These are phyloP conservation scores for Coleophoma crateriformis DNA, from an alignment of 2,329 filamentous ascomycete species.

Conservation along the genomic window DNA sequence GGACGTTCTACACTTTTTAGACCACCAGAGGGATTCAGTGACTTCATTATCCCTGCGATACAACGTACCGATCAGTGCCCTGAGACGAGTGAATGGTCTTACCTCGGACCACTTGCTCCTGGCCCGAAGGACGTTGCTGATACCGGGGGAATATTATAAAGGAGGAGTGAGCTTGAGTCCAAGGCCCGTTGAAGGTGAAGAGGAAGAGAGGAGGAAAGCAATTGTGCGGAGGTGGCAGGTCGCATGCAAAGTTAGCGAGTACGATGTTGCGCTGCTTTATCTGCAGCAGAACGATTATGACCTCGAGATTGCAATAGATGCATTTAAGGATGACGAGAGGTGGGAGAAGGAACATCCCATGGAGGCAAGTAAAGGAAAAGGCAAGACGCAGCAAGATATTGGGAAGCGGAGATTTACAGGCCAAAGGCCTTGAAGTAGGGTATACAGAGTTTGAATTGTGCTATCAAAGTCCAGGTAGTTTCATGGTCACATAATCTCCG, in stretches of 20 bases:
- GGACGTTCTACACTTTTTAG: slow-evolving; percentile 70
- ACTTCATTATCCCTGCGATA: slow-evolving; percentile 67
- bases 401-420: slow-evolving; percentile 23
- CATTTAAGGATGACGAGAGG: slow-evolving; percentile 64
- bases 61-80: slow-evolving; percentile 54
- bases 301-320: slow-evolving; percentile 55
- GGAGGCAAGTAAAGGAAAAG: slow-evolving; percentile 38
- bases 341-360: slow-evolving; percentile 70
- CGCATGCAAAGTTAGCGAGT: slow-evolving; percentile 70
- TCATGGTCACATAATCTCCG: background rate
- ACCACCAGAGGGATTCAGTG: slow-evolving; percentile 64
- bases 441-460: background rate
- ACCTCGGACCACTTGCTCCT: slow-evolving; percentile 66
- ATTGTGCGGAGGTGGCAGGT: slow-evolving; percentile 76
- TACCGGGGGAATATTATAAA: slow-evolving; percentile 66
- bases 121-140: slow-evolving; percentile 63
- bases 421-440: slow-evolving; percentile 12
- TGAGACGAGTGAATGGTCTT: slow-evolving; percentile 65
- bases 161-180: slow-evolving; percentile 64
- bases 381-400: slow-evolving; percentile 26
- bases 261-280: slow-evolving; percentile 69
- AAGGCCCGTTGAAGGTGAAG: slow-evolving; percentile 65
- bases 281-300: slow-evolving; percentile 65
- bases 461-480: background rate
- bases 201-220: slow-evolving; percentile 65